Conservation (phyloP, 768 basidiomycete species). For the Collybiopsis luxurians region DNA sequence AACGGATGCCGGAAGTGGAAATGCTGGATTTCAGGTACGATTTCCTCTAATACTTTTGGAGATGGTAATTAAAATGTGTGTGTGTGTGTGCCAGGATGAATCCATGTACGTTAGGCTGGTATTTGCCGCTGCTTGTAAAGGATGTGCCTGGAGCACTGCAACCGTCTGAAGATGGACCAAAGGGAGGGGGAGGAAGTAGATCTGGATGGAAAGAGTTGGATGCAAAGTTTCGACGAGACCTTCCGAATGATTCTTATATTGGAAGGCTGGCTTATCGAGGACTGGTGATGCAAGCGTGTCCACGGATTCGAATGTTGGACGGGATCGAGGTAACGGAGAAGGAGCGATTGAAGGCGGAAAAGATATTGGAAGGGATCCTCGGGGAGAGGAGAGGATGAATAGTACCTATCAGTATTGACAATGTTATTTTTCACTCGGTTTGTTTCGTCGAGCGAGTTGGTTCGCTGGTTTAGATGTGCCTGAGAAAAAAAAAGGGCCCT, state of each 20-base stretch:
- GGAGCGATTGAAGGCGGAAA: conserved; percentile 81
- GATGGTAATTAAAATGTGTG: conserved; percentile 4
- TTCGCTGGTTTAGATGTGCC: background rate
- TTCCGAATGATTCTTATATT: conserved; percentile 87
- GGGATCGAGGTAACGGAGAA: conserved; percentile 81
- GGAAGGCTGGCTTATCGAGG: conserved; percentile 89
- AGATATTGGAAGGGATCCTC: conserved; percentile 58
- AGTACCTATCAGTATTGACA: background rate
- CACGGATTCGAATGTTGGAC: conserved; percentile 70
- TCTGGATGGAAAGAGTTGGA: conserved; percentile 76
- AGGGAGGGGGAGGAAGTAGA: conserved; percentile 20
- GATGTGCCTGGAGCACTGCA: conserved; percentile 66
- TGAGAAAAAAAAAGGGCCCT: background rate
- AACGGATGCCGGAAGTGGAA: conserved; percentile 76
- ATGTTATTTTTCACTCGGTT: conserved; percentile 5
- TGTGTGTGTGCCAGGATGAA: conserved; percentile 64
- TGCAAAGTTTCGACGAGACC: conserved; percentile 79
- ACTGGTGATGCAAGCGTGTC: conserved; percentile 76
- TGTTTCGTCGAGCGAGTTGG: background rate
- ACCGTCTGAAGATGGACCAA: conserved; percentile 44
- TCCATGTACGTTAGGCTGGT: conserved; percentile 94
- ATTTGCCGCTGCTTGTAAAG: conserved; percentile 80
- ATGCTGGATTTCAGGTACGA: conserved; percentile 90
- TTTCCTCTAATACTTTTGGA: background rate
- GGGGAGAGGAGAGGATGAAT: conserved; percentile 26